Percentiles rank a stretch among this genome's conserved stretches.
Evolutionary conservation across 257 asterid species (phyloP).

Genomic region (Solanum clarkiae): DNA sequence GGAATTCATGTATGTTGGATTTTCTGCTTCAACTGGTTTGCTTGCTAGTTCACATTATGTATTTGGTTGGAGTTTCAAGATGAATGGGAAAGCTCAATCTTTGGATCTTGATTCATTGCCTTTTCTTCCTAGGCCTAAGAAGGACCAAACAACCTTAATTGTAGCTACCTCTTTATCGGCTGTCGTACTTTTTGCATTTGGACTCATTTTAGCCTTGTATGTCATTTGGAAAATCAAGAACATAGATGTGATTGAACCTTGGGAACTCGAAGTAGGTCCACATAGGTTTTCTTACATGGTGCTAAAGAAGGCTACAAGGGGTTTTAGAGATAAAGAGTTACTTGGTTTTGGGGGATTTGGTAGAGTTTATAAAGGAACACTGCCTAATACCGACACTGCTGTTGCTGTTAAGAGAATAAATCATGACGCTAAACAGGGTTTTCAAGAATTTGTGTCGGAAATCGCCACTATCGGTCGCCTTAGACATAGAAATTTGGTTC

Average conservation of each 20-base stretch:
- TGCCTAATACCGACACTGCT: slow-evolving; percentile 19
- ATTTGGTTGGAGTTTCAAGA: slow-evolving; percentile 67
- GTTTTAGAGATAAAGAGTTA: slow-evolving; percentile 41
- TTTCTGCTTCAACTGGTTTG: slow-evolving; percentile 73
- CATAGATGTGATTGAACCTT: slow-evolving; percentile 44
- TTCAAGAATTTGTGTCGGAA: slow-evolving; percentile 49
- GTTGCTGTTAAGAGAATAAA: slow-evolving; percentile 56
- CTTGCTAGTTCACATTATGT: slow-evolving; percentile 64
- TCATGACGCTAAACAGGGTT: slow-evolving; percentile 50
- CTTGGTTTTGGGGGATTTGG: slow-evolving; percentile 85
- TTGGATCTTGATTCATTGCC: slow-evolving; percentile 45
- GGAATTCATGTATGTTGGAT: slow-evolving; percentile 68
- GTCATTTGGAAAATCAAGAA: slow-evolving; percentile 26
- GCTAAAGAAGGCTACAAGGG: slow-evolving; percentile 52
- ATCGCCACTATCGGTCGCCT: slow-evolving; percentile 46
- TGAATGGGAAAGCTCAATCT: slow-evolving; percentile 38
- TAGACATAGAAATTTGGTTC: slow-evolving; percentile 61
- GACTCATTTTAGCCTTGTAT: slow-evolving; percentile 7
- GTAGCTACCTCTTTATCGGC: slow-evolving; percentile 24
- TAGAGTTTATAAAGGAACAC: slow-evolving; percentile 49
- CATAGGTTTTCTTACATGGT: slow-evolving; percentile 51
- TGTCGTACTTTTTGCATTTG: slow-evolving; percentile 12
- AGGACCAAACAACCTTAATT: slow-evolving; percentile 4
- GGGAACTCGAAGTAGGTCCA: slow-evolving; percentile 65
- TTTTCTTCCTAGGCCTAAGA: slow-evolving; percentile 18